These are phyloP conservation scores for Pelargonium cotyledonis DNA, from an alignment of 441 rosid species.

Conservation along the genomic window DNA sequence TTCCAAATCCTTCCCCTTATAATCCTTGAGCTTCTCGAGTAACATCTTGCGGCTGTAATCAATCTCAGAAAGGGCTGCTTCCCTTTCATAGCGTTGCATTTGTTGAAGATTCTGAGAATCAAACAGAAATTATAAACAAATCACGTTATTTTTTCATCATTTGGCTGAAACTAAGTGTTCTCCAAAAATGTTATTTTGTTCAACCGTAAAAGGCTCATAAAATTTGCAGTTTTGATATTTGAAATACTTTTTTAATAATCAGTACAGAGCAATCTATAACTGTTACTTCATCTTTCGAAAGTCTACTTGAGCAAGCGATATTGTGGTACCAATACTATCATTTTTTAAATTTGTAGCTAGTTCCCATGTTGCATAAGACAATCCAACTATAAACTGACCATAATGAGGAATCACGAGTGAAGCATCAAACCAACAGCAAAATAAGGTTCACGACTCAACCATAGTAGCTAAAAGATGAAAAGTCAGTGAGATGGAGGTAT, in stretches of 20 bases:
- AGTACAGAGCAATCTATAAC: neutral
- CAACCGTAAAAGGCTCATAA: neutral
- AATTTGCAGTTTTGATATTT: neutral
- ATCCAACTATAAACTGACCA: too few species aligned
- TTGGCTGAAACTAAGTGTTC: neutral
- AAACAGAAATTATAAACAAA: conserved; percentile 8
- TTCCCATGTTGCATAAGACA: too few species aligned
- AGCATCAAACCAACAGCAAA: too few species aligned
- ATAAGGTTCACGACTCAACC: too few species aligned
- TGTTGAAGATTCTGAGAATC: conserved; percentile 58
- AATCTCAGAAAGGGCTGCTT: conserved; percentile 73
- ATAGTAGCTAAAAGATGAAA: too few species aligned
- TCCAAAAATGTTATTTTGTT: neutral
- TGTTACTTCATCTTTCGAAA: neutral
- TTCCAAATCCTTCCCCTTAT: conserved; percentile 62
- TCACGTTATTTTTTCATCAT: neutral
- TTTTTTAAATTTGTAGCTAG: too few species aligned
- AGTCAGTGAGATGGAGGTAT: too few species aligned
- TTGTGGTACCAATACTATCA: too few species aligned
- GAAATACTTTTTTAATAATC: neutral
- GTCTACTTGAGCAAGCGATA: too few species aligned
- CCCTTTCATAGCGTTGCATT: conserved; percentile 69
- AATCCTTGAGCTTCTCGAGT: conserved; percentile 69
- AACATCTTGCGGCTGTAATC: conserved; percentile 65
- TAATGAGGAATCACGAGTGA: too few species aligned